Evolutionary conservation across 2,329 filamentous ascomycete genomes (phyloP).

Genomic region (Alternaria rosae): DNA sequence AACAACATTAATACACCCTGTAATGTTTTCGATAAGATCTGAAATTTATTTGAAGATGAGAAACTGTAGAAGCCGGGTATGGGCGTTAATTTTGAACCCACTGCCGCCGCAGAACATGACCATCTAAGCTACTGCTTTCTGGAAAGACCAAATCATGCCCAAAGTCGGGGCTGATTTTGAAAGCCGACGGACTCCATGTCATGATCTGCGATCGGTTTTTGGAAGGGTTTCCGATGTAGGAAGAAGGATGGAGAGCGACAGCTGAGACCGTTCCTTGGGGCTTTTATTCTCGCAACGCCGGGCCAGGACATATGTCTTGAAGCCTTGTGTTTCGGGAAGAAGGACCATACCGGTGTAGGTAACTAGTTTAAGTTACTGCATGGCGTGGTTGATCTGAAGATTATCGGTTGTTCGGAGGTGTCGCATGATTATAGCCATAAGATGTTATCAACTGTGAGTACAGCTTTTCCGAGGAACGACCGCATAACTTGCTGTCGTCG

Average conservation of each 20-base stretch:
- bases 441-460: neutral
- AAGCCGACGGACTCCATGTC: neutral
- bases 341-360: too few relatives aligned
- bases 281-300: neutral
- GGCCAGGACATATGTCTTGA: too few relatives aligned
- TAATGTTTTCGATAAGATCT: too few relatives aligned
- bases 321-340: too few relatives aligned
- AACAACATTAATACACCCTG: neutral
- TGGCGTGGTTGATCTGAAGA: too few relatives aligned
- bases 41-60: too few relatives aligned
- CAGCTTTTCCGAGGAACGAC: neutral
- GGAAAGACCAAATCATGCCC: neutral
- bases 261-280: neutral
- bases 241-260: neutral
- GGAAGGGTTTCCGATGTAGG: neutral
- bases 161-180: rapidly evolving
- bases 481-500: too few relatives aligned
- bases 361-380: too few relatives aligned
- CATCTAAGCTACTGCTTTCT: too few relatives aligned
- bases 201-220: neutral
- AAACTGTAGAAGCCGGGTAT: too few relatives aligned
- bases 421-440: neutral
- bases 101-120: too few relatives aligned
- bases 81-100: too few relatives aligned
- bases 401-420: rapidly evolving